phyloP scores from a whole-genome alignment of 176 grass and related monocot genomes.

The Carex kokanica region DNA sequence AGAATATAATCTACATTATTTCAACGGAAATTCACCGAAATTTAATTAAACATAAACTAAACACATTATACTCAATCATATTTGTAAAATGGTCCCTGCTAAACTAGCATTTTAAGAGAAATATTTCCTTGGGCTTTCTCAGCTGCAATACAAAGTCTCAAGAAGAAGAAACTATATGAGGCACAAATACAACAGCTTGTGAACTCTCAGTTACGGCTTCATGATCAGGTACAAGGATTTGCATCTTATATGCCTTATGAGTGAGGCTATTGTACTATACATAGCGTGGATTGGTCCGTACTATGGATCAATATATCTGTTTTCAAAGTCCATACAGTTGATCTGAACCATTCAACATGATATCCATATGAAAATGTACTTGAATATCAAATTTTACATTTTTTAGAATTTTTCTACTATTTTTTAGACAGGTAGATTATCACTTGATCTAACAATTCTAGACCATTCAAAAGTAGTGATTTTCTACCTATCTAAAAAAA shows the following conservation, averaged over 20 bases:
- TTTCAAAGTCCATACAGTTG: no score
- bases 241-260: neutral
- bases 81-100: neutral
- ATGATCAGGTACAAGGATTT: conserved; percentile 50
- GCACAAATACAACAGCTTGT: conserved; percentile 56
- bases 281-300: no score
- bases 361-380: no score
- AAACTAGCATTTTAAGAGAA: neutral
- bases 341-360: no score
- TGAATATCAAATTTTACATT: no score
- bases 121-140: conserved; percentile 27
- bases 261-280: no score
- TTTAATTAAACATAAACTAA: conserved; percentile 8
- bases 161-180: conserved; percentile 69
- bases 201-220: conserved; percentile 61
- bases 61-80: neutral
- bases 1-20: neutral
- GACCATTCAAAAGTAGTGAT: no score
- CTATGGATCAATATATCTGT: no score
- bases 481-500: no score
- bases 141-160: conserved; percentile 66
- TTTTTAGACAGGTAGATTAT: no score
- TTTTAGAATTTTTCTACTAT: no score
- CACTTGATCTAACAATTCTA: no score
- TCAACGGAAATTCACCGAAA: neutral